These are phyloP conservation scores for Botrytis squamosa DNA, from an alignment of 2,329 filamentous ascomycete species.

Conservation along the genomic window DNA sequence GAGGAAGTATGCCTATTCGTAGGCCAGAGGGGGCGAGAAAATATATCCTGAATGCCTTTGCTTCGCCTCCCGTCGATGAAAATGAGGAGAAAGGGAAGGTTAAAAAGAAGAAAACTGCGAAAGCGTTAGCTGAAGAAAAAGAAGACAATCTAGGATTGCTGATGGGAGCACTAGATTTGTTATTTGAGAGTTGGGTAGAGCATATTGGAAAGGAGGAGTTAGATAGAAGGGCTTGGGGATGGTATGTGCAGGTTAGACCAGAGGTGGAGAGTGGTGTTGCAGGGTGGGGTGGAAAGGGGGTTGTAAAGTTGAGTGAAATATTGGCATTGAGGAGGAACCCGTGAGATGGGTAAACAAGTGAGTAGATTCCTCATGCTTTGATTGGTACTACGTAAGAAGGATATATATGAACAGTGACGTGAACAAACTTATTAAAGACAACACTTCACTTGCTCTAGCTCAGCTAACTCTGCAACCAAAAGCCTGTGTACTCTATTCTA, in stretches of 20 bases:
- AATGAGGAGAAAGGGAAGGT: constrained; percentile 30
- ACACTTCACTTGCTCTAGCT: background rate
- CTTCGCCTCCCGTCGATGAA: constrained; percentile 38
- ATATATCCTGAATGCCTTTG: constrained; percentile 61
- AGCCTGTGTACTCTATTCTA: background rate
- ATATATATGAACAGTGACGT: background rate
- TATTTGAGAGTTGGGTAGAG: constrained; percentile 73
- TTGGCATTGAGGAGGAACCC: constrained; percentile 53
- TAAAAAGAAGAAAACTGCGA: constrained; percentile 53
- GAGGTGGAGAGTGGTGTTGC: constrained; percentile 70
- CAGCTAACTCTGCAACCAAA: background rate
- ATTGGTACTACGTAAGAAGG: background rate
- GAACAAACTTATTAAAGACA: background rate
- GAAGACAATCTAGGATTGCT: constrained; percentile 68
- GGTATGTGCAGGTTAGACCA: constrained; percentile 76
- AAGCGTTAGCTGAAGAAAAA: constrained; percentile 57
- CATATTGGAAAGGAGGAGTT: constrained; percentile 64
- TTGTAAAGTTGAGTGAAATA: constrained; percentile 65
- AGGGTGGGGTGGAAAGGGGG: constrained; percentile 82
- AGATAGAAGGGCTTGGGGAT: constrained; percentile 74
- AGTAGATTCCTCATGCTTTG: background rate
- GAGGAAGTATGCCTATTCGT: constrained; percentile 66
- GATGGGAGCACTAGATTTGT: constrained; percentile 66
- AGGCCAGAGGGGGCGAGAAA: constrained; percentile 66
- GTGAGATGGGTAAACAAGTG: constrained; percentile 21